Conservation (phyloP, 768 basidiomycete species). For the Phanerochaete carnosa region DNA sequence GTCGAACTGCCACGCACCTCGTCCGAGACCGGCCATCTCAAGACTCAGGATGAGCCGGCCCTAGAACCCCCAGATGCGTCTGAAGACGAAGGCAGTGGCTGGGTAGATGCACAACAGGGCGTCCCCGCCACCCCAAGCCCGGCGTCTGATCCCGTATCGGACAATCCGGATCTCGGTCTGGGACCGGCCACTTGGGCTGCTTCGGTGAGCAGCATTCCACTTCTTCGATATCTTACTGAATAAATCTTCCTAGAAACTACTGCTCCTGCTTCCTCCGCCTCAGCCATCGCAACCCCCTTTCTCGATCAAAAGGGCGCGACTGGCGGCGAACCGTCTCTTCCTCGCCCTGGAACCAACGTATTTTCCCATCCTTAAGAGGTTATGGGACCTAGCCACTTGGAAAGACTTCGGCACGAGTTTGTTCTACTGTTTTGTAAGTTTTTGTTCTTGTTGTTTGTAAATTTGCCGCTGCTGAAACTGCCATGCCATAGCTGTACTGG, state of each 20-base stretch:
- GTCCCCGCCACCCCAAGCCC: not conserved
- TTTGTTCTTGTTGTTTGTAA: not conserved
- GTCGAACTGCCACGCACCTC: conserved; percentile 32
- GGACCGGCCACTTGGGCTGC: conserved; percentile 11
- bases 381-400: conserved; percentile 54
- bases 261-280: conserved; percentile 45
- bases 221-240: conserved; percentile 1
- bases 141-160: not conserved
- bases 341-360: conserved; percentile 50
- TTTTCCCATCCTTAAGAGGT: conserved; percentile 36
- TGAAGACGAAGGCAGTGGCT: not conserved
- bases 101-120: not conserved
- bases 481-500: conserved; percentile 51
- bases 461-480: conserved; percentile 1
- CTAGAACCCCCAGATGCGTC: not conserved
- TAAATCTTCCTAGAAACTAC: conserved; percentile 18
- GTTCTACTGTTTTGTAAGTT: conserved; percentile 48
- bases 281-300: conserved; percentile 42
- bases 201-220: conserved; percentile 9
- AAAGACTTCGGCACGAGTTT: conserved; percentile 44
- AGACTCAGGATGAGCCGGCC: not conserved
- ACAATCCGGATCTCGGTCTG: not conserved
- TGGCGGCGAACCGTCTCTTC: conserved; percentile 54
- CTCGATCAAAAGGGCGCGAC: conserved; percentile 48
- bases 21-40: not conserved